A percentile compares a stretch with the other conserved stretches of the same genome.
These are phyloP conservation scores for Penicillium sp. DNA, from an alignment of 2,329 filamentous ascomycete genomes.

Conservation along the genomic window DNA sequence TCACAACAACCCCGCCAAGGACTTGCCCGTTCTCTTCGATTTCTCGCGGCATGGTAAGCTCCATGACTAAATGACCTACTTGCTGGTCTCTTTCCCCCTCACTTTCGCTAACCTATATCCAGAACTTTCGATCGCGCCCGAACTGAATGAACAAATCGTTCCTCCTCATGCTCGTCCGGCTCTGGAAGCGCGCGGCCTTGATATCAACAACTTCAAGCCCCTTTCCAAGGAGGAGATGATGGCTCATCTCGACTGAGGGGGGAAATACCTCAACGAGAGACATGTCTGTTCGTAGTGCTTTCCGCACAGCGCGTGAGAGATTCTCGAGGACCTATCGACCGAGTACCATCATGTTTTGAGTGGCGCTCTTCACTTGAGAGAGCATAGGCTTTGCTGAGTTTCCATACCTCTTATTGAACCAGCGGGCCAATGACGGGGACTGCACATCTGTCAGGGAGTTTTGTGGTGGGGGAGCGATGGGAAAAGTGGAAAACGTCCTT, in stretches of 20 bases:
- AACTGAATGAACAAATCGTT: conserved; percentile 84
- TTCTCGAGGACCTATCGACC: conserved; percentile 15
- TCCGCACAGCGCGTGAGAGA: conserved; percentile 31
- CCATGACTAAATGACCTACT: not conserved
- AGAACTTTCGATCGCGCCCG: conserved; percentile 96
- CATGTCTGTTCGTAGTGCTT: conserved; percentile 39
- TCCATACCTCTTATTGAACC: conserved; percentile 9
- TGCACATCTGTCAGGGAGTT: conserved; percentile 7
- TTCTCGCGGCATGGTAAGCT: conserved; percentile 87
- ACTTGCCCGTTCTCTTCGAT: conserved; percentile 86
- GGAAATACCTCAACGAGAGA: conserved; percentile 34
- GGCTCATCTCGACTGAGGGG: conserved; percentile 86
- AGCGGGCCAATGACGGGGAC: conserved; percentile 9
- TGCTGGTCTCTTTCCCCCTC: not conserved
- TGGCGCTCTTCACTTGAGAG: conserved; percentile 30
- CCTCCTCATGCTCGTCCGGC: conserved; percentile 76
- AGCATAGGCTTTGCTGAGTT: conserved; percentile 29
- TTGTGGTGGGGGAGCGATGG: conserved; percentile 3
- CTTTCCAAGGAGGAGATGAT: conserved; percentile 96
- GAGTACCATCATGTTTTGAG: conserved; percentile 16
- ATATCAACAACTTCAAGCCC: conserved; percentile 91
- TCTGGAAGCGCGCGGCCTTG: conserved; percentile 75
- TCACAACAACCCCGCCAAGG: conserved; percentile 73
- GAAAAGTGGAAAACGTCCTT: conserved; percentile 7
- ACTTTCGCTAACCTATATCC: conserved; percentile 14